These are phyloP conservation scores for Gastrolobium villosum DNA, from an alignment of 306 rosid genomes.

Conservation along the genomic window DNA sequence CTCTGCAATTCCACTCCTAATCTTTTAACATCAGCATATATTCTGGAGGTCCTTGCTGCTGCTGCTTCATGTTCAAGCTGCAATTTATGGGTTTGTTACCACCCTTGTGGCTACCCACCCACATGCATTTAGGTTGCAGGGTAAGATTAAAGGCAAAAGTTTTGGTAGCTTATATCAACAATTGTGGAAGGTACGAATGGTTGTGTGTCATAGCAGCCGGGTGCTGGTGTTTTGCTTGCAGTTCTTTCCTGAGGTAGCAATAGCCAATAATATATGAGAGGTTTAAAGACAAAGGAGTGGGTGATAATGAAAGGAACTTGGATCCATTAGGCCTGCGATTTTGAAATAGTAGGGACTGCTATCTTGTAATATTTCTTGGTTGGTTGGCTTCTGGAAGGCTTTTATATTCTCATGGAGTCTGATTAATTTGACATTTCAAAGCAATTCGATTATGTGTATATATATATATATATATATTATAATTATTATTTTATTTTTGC, in stretches of 20 bases:
- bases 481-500: not conserved
- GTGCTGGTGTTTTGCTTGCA: constrained; percentile 19
- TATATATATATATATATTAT: constrained; percentile 37
- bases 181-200: constrained; percentile 4
- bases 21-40: constrained; percentile 34
- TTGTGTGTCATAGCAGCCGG: constrained; percentile 8
- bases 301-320: constrained; percentile 41
- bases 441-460: constrained; percentile 49
- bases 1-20: constrained; percentile 17
- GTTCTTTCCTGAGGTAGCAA: constrained; percentile 29
- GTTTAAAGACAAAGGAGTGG: constrained; percentile 7
- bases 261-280: not conserved
- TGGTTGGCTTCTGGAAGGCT: constrained; percentile 39
- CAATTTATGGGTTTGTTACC: constrained; percentile 19
- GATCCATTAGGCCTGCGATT: constrained; percentile 46
- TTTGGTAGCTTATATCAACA: constrained; percentile 19
- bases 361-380: constrained; percentile 45
- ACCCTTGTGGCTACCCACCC: not conserved
- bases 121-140: constrained; percentile 24
- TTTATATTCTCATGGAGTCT: constrained; percentile 29
- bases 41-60: constrained; percentile 30
- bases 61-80: constrained; percentile 34
- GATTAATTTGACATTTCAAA: constrained; percentile 42
- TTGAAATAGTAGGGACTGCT: constrained; percentile 41
- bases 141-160: constrained; percentile 3